Conservation (phyloP, 2,329 filamentous ascomycete genomes). For the Beauveria rudraprayagi region DNA sequence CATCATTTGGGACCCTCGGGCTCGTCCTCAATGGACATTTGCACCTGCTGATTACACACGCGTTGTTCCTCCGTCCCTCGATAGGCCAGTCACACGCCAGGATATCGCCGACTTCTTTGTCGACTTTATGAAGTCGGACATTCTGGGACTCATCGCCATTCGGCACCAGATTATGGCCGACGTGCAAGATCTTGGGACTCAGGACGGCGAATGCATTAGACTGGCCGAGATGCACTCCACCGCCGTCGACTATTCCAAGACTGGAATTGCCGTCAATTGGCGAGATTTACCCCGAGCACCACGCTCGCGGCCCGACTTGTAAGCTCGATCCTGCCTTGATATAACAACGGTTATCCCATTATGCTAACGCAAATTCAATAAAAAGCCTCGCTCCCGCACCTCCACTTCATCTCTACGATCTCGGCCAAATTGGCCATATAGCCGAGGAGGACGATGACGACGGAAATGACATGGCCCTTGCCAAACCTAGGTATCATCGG, state of each 20-base stretch:
- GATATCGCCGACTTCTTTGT: constrained; percentile 80
- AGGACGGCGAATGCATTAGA: constrained; percentile 39
- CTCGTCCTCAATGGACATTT: constrained; percentile 36
- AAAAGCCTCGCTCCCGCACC: constrained; percentile 31
- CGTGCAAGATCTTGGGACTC: constrained; percentile 41
- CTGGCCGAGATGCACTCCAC: constrained; percentile 60
- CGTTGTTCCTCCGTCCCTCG: constrained; percentile 46
- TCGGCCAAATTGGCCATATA: constrained; percentile 31
- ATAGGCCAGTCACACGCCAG: constrained; percentile 44
- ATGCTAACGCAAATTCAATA: neutral
- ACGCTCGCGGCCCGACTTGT: constrained; percentile 47
- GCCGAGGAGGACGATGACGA: constrained; percentile 23
- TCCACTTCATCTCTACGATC: constrained; percentile 34
- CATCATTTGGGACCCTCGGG: constrained; percentile 60
- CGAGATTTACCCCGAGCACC: constrained; percentile 31
- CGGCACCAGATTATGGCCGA: constrained; percentile 60
- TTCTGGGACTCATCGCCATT: constrained; percentile 58
- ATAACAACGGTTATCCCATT: neutral
- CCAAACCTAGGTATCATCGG: constrained; percentile 50
- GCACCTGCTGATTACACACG: constrained; percentile 62
- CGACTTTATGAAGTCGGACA: constrained; percentile 62
- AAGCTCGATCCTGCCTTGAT: constrained; percentile 20
- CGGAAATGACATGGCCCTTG: constrained; percentile 33
- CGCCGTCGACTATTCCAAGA: constrained; percentile 71
- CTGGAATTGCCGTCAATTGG: constrained; percentile 52